Evolutionary conservation across 2,329 filamentous ascomycete species (phyloP).

Genomic region (Scedosporium aurantiacum): DNA sequence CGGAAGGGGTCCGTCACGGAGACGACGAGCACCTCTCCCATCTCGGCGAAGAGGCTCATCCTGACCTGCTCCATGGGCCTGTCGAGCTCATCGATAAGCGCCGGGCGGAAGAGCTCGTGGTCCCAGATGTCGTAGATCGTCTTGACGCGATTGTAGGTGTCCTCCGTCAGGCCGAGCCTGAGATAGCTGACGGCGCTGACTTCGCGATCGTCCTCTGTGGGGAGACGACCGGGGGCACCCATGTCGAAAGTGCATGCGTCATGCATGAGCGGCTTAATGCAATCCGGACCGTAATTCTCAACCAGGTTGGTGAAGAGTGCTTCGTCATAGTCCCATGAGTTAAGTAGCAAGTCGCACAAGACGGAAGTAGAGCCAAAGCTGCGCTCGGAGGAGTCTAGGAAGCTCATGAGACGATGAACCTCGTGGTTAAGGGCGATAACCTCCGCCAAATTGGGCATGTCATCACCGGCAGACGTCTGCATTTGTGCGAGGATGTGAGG

Average conservation of each 20-base stretch:
- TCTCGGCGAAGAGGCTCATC: constrained; percentile 22
- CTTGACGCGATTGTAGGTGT: constrained; percentile 15
- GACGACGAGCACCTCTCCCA: constrained; percentile 40
- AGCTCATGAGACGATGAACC: constrained; percentile 51
- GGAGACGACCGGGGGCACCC: background rate
- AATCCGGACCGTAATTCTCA: background rate
- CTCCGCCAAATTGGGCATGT: background rate
- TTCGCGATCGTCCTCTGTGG: background rate
- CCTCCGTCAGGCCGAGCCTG: constrained; percentile 1
- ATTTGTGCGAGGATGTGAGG: constrained; percentile 24
- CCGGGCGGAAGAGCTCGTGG: constrained; percentile 35
- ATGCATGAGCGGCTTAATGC: background rate
- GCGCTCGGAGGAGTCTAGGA: constrained; percentile 49
- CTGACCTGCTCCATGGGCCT: constrained; percentile 29
- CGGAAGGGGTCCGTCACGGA: constrained; percentile 31
- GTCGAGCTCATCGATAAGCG: constrained; percentile 24
- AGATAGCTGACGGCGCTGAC: background rate
- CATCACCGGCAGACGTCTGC: constrained; percentile 9
- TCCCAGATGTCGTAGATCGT: constrained; percentile 38
- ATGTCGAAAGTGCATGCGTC: constrained; percentile 3
- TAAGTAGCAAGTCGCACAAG: constrained; percentile 21
- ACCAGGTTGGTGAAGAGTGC: background rate
- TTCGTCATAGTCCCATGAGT: constrained; percentile 3
- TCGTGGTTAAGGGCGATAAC: constrained; percentile 36
- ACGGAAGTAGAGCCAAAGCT: constrained; percentile 45